These are phyloP conservation scores for Fusarium albosuccineum DNA, from an alignment of 2,329 filamentous ascomycete species.

Conservation along the genomic window DNA sequence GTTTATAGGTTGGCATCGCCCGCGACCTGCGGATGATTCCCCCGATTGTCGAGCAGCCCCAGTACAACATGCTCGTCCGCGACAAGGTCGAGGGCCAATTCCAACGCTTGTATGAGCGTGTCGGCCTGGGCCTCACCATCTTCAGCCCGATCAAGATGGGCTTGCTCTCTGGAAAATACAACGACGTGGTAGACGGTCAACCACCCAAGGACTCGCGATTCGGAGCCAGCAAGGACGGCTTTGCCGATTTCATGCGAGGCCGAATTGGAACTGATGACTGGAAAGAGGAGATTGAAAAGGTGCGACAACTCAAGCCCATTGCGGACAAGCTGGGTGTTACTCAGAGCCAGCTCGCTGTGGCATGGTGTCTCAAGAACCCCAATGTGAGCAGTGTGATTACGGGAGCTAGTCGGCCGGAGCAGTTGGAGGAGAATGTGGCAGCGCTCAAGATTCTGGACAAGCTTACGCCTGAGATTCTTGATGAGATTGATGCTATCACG, in stretches of 20 bases:
- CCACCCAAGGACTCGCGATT: slow-evolving; percentile 70
- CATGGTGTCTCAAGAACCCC: slow-evolving; percentile 68
- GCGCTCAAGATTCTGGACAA: slow-evolving; percentile 61
- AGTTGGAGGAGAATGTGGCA: slow-evolving; percentile 64
- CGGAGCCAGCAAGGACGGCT: slow-evolving; percentile 68
- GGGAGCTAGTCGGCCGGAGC: slow-evolving; percentile 64
- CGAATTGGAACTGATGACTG: slow-evolving; percentile 63
- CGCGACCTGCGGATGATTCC: slow-evolving; percentile 71
- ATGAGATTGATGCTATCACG: slow-evolving; percentile 62
- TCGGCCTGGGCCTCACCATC: slow-evolving; percentile 71
- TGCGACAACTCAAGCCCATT: slow-evolving; percentile 60
- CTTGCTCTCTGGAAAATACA: slow-evolving; percentile 76
- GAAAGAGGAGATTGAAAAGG: slow-evolving; percentile 61
- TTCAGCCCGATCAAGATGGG: slow-evolving; percentile 71
- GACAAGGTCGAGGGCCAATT: slow-evolving; percentile 74
- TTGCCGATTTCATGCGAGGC: slow-evolving; percentile 67
- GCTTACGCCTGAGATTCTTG: slow-evolving; percentile 64
- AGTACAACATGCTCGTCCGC: slow-evolving; percentile 74
- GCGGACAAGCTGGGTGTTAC: slow-evolving; percentile 70
- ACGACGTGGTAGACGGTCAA: slow-evolving; percentile 61
- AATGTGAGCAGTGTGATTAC: slow-evolving; percentile 67
- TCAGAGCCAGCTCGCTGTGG: slow-evolving; percentile 64
- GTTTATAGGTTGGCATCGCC: slow-evolving; percentile 63
- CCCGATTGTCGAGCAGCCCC: slow-evolving; percentile 75
- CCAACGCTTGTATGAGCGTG: slow-evolving; percentile 69